Base-by-base conservation (phyloP, 1,284 basidiomycete genomes). In the Hemileia vastatrix region DNA sequence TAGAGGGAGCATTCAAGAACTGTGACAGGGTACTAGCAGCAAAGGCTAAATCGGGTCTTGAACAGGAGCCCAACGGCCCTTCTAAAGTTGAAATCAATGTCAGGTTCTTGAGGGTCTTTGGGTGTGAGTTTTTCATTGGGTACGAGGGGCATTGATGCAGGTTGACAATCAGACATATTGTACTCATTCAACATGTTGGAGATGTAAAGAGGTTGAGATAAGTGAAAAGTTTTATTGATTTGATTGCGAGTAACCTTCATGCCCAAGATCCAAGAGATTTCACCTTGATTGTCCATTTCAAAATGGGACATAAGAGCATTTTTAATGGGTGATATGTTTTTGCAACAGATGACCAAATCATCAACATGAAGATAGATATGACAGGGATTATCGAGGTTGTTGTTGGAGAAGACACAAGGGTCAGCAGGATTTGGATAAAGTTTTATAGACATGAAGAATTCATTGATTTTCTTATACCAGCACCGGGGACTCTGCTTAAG, bases 261-360 rank as follows among this genome's bases (percentile, higher is more conserved):
- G 4, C 55, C 55, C 1, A 57, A 31, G 6, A 57, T 45, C 23
- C 44, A 48, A 15, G 21, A 4, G 11, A 32, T 36, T n/a, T 24
- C 24, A 5, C 56, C 56, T 1, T 49, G 13, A 21, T 58, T 47
- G 18, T 58, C 56, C 56, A 58, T 58, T 23, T 58, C 48, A 15
- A 48, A 58, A 1, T 21, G 33, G 9, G 3, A 1, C 1, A 4
- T 36, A 9, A 58, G 48, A 6, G 18, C 15, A 4, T 5, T 23
- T 24, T 50, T 58, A 32, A 58, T 31, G 24, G 19, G 31, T 1
- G 1, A 15, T 2, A 58, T 47, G 18, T 50, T 32, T 2, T 32
- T 44, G 15, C 56, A 44, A 6, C 27, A n/a, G 9, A 50, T 58
- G 13, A 50, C 32, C 0, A 58, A 33, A 21, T 58, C 56, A 23